Evolutionary conservation across 371 early-diverging fungal genomes (phyloP), one percentile per base, ranked within the genome.

Genomic region (Mortierella sp.): DNA sequence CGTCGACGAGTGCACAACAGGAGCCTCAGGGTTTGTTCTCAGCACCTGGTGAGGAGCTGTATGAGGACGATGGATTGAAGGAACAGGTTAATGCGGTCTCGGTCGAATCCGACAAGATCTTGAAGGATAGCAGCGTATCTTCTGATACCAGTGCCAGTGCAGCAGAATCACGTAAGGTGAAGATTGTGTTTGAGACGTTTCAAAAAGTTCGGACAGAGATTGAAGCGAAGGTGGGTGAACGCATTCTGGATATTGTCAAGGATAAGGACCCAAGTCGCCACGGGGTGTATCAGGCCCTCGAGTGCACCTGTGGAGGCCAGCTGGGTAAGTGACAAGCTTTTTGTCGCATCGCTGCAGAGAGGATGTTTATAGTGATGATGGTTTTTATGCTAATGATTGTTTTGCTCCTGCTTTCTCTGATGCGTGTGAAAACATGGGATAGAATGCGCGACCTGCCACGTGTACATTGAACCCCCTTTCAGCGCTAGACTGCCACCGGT

Each of bases 381-480:
- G n/a, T n/a, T n/a, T n/a, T n/a, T n/a, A n/a, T n/a, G n/a, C n/a
- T n/a, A n/a, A n/a, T n/a, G n/a, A n/a, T n/a, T n/a, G n/a, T n/a
- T n/a, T n/a, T n/a, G n/a, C n/a, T n/a, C n/a, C n/a, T n/a, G n/a
- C n/a, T n/a, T n/a, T n/a, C n/a, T n/a, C n/a, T 34, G 37, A 34
- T 34, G 34, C 11, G 34, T 34, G n/a, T n/a, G n/a, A n/a, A n/a
- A 23, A 30, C 12, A 8, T 14, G 3, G 2, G 12, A 1, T 64
- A 75, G 76, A 76, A 56, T 76, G 76, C n/a, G 76, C 76, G 5
- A 76, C 76, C 0, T 76, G 76, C 50, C 76, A 76, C 57, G 76
- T 76, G 12, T 76, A 76, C 28, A 76, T 76, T 41, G 76, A 76
- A n/a, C 51, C 53, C 2, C 76, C 76, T 12, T 76, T 48, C 23